These are phyloP conservation scores for Spergularia marina DNA, from an alignment of 148 eudicot genomes.

Conservation along the genomic window DNA sequence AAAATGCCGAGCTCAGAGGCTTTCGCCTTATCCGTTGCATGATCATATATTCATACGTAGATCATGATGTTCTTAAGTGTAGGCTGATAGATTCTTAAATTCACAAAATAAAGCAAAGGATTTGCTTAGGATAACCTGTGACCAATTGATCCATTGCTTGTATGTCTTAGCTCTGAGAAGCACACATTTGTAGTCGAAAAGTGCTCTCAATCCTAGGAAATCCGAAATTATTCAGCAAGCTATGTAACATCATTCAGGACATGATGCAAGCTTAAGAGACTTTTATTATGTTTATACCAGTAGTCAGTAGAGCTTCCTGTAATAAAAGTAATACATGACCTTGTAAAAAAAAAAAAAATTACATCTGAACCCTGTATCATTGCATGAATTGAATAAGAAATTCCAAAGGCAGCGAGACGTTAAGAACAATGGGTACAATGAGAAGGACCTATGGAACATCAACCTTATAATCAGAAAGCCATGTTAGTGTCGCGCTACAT, in stretches of 20 bases:
- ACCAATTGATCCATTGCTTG: neutral
- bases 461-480: conserved; percentile 8
- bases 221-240: neutral
- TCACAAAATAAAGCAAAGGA: neutral
- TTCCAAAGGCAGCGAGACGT: neutral
- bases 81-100: neutral
- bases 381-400: too few relatives aligned
- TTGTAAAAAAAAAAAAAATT: too few relatives aligned
- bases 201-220: too few relatives aligned
- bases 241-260: neutral
- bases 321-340: too few relatives aligned
- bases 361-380: too few relatives aligned
- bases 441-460: neutral
- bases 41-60: neutral
- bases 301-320: too few relatives aligned
- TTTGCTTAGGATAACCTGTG: neutral
- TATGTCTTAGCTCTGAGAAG: neutral
- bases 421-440: neutral
- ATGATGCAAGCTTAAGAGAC: neutral
- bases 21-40: conserved; percentile 24
- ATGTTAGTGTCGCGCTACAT: neutral
- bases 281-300: too few relatives aligned
- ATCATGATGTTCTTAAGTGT: neutral
- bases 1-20: conserved; percentile 19
- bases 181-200: neutral